Evolutionary conservation across 2,329 filamentous ascomycete species (phyloP).

Genomic region (Pseudogymnoascus sp.): DNA sequence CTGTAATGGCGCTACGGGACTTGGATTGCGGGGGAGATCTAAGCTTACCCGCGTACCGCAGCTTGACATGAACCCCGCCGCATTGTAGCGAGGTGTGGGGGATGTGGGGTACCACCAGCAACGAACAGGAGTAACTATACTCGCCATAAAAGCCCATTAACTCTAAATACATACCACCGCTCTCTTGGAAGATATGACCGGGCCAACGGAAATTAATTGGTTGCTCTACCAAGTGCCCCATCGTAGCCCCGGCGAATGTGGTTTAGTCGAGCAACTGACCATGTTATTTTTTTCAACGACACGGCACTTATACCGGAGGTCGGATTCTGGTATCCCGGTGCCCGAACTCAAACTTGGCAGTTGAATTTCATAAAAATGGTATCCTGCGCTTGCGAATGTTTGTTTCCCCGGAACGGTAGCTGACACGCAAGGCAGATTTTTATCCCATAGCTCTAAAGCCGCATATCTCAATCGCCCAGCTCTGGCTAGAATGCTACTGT

Average conservation of each 20-base stretch:
- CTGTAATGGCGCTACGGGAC: too few species aligned
- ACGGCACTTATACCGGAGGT: background rate
- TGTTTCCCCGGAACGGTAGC: background rate
- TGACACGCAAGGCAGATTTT: background rate
- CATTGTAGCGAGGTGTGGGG: too few species aligned
- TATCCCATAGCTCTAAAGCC: background rate
- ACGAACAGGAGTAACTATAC: background rate
- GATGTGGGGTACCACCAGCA: too few species aligned
- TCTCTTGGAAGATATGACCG: background rate
- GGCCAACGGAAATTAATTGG: background rate
- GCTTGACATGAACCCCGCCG: too few species aligned
- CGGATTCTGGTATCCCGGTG: background rate
- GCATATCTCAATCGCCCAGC: background rate
- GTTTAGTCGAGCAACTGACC: background rate
- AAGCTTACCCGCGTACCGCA: too few species aligned
- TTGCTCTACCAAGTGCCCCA: background rate
- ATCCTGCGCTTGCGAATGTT: background rate
- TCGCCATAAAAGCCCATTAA: background rate
- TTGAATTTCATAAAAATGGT: background rate
- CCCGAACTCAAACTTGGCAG: background rate
- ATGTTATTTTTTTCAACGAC: background rate
- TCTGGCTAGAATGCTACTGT: background rate
- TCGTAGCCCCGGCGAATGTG: background rate
- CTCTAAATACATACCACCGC: background rate
- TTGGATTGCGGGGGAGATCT: too few species aligned